Percentiles rank a stretch among this genome's conserved stretches.
These are phyloP conservation scores for Fusarium citri DNA, from an alignment of 2,329 filamentous ascomycete species.

Conservation along the genomic window DNA sequence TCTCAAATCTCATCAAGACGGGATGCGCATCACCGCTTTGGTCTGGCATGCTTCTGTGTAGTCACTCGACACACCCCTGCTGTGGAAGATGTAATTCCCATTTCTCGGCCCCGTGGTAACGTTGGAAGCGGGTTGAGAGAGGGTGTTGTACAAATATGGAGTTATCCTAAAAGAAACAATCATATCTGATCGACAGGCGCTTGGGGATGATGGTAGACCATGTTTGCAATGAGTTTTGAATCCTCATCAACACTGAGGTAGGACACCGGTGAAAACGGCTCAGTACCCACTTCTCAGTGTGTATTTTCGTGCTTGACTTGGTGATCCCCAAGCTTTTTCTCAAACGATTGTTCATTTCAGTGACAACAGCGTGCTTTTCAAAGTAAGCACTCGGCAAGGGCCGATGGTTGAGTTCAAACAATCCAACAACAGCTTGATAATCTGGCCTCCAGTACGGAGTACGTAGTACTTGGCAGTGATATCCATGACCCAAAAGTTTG, in stretches of 20 bases:
- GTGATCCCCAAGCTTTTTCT: neutral
- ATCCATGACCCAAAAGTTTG: conserved; percentile 25
- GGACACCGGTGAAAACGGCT: conserved; percentile 22
- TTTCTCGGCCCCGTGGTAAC: conserved; percentile 25
- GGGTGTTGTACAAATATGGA: conserved; percentile 14
- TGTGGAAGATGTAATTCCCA: conserved; percentile 16
- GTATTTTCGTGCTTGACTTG: conserved; percentile 13
- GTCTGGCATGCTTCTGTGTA: conserved; percentile 41
- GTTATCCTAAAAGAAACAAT: conserved; percentile 41
- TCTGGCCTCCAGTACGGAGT: conserved; percentile 7
- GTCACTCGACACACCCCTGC: conserved; percentile 35
- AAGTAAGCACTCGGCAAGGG: conserved; percentile 15
- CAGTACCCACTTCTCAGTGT: conserved; percentile 20
- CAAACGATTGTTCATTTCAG: conserved; percentile 6
- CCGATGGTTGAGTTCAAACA: neutral
- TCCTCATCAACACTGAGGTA: conserved; percentile 15
- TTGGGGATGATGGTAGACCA: conserved; percentile 29
- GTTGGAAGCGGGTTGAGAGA: neutral
- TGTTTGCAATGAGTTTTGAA: conserved; percentile 41
- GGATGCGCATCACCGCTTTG: conserved; percentile 45
- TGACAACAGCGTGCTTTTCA: neutral
- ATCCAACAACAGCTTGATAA: conserved; percentile 7
- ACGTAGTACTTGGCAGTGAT: conserved; percentile 8
- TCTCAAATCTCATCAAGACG: conserved; percentile 46
- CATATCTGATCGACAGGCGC: conserved; percentile 38